Evolutionary conservation across 768 basidiomycete genomes (phyloP).

Genomic region (Tulasnella sp.): DNA sequence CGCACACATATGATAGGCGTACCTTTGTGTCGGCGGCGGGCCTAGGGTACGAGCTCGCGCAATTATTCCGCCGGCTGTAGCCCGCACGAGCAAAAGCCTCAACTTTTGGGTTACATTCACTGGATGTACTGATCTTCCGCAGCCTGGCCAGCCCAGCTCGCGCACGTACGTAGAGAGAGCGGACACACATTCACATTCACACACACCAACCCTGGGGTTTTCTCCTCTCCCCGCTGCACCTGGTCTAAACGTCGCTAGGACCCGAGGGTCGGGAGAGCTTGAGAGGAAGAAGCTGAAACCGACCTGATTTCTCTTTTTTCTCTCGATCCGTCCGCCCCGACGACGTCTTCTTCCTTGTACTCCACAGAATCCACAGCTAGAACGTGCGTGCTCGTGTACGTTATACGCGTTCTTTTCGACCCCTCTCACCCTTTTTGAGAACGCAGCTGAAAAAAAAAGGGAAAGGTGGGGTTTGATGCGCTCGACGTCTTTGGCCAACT

Average conservation of each 20-base stretch:
- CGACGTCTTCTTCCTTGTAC: background rate
- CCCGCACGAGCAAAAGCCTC: background rate
- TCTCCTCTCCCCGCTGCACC: background rate
- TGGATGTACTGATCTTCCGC: slow-evolving; percentile 21
- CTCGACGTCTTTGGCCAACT: background rate
- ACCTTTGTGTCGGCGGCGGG: background rate
- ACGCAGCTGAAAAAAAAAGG: background rate
- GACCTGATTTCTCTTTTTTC: background rate
- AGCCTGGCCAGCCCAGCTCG: background rate
- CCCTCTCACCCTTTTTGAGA: background rate
- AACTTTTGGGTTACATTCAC: background rate
- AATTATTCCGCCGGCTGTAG: slow-evolving; percentile 17
- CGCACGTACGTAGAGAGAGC: background rate
- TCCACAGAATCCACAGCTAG: background rate
- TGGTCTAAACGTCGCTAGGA: background rate
- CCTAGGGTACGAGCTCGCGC: background rate
- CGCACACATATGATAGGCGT: background rate
- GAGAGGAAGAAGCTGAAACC: background rate
- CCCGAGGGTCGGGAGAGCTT: background rate
- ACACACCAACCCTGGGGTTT: background rate
- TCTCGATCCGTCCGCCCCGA: background rate
- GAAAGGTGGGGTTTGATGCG: background rate
- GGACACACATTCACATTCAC: slow-evolving; percentile 20
- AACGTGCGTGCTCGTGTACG: background rate
- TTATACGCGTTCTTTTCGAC: background rate